Base-by-base conservation (phyloP, 2,329 filamentous ascomycete genomes). In the Rhynchosporium graminicola region DNA sequence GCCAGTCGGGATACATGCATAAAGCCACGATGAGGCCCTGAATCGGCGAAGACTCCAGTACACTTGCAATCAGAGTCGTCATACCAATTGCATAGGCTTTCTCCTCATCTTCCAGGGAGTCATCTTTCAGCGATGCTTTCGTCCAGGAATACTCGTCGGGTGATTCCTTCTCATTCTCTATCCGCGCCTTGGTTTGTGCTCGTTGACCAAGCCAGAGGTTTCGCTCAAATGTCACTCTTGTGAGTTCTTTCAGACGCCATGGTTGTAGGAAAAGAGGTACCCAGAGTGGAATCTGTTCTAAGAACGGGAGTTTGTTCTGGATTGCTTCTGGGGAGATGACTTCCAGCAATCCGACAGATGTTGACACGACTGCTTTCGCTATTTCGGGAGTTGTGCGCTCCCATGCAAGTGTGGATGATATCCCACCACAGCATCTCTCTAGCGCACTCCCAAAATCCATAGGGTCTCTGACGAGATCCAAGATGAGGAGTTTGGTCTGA, bases 21-120 rank as follows among this genome's bases (percentile, higher is more conserved):
- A 67, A 69, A 13, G 69, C 68, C 6, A 72, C 57, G 47, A 70
- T 65, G 43, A 67, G 70, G 38, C 64, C 65, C 48, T 65, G 65
- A n/a, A 72, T 38, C 8, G 70, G 74, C 60, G 6, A 72, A 74
- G 20, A 72, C 76, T 64, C 76, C 74, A 50, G 69, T 70, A 29
- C 75, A 0, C 74, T 74, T 47, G 72, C 75, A 33, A 77, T 72
- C 13, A 77, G 63, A 6, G 73, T 68, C 38, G 58, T 40, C 63
- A 63, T 65, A 5, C 73, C 72, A 8, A 73, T 63, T 2, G 67
- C 65, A 64, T 73, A 72, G 7, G 73, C 67, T 47, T 64, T 65
- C 59, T 75, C 73, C 31, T 66, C 66, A 31, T 64, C 61, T 42
- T 56, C n/a, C 40, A 55, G 33, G 3, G 36, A 46, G 2, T n/a